phyloP scores from a whole-genome alignment of 768 basidiomycete genomes.

The Boletus pseudopeckii region DNA sequence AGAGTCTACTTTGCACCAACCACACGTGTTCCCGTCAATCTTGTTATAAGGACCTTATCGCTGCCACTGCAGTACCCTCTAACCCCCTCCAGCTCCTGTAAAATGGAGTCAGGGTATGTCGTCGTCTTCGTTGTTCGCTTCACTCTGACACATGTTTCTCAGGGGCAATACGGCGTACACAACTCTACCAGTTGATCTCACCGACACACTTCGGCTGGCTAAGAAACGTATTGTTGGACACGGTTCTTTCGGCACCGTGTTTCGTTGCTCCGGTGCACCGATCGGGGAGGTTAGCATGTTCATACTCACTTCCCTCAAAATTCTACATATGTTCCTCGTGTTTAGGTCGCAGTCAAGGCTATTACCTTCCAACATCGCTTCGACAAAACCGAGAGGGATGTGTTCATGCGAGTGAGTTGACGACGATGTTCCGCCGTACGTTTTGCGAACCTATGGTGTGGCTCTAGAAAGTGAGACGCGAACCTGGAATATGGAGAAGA shows the following conservation, averaged over 20 bases:
- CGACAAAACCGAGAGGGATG: no score
- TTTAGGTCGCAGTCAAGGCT: conserved; percentile 4
- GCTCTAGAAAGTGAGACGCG: conserved; percentile 1
- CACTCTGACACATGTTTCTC: background rate
- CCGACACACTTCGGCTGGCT: background rate
- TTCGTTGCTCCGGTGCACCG: background rate
- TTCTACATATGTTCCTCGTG: no score
- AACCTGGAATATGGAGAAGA: conserved; percentile 5
- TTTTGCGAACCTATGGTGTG: background rate
- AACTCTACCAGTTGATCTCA: background rate
- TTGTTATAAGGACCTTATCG: no score
- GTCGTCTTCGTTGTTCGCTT: background rate
- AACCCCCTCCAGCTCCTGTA: no score
- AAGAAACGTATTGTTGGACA: background rate
- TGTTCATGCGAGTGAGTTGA: background rate
- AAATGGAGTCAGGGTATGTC: background rate
- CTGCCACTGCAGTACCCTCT: no score
- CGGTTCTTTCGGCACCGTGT: background rate
- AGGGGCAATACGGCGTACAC: background rate
- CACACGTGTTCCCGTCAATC: no score
- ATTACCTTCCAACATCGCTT: background rate
- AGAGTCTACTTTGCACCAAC: no score
- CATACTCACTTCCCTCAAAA: no score
- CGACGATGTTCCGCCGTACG: background rate
- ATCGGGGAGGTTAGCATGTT: background rate